These are phyloP conservation scores for Shiraia bambusicola DNA, from an alignment of 2,329 filamentous ascomycete genomes.

Conservation along the genomic window DNA sequence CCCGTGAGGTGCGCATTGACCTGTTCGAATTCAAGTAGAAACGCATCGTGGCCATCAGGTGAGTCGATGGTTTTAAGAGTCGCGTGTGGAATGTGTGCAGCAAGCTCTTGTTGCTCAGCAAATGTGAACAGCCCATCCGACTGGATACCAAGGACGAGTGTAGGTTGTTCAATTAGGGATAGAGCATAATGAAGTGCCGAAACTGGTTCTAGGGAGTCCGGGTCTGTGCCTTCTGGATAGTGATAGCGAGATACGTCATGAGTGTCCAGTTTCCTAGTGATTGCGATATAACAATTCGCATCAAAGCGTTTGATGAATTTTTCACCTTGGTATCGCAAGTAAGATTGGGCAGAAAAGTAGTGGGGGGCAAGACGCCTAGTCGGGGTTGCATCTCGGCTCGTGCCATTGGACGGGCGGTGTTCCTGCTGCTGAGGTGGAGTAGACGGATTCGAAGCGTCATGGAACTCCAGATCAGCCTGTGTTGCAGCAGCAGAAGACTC, in stretches of 20 bases:
- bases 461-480: conserved; percentile 51
- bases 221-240: conserved; percentile 39
- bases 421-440: conserved; percentile 26
- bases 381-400: conserved; percentile 29
- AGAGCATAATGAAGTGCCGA: conserved; percentile 65
- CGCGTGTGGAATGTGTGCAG: conserved; percentile 74
- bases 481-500: conserved; percentile 14
- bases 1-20: conserved; percentile 84
- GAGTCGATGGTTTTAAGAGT: conserved; percentile 85
- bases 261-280: conserved; percentile 95
- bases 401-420: conserved; percentile 13
- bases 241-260: conserved; percentile 89
- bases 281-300: conserved; percentile 98
- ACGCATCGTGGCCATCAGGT: conserved; percentile 93
- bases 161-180: conserved; percentile 80
- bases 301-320: conserved; percentile 98
- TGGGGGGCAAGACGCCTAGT: conserved; percentile 54
- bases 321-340: conserved; percentile 90
- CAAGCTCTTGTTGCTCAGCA: conserved; percentile 91
- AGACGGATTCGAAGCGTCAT: conserved; percentile 41
- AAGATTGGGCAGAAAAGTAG: conserved; percentile 98
- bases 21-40: conserved; percentile 94
- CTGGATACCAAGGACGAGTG: conserved; percentile 89
- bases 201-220: conserved; percentile 56
- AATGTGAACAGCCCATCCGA: conserved; percentile 96